phyloP scores from a whole-genome alignment of 2,329 filamentous ascomycete species.

The Lasiodiplodia sp. region DNA sequence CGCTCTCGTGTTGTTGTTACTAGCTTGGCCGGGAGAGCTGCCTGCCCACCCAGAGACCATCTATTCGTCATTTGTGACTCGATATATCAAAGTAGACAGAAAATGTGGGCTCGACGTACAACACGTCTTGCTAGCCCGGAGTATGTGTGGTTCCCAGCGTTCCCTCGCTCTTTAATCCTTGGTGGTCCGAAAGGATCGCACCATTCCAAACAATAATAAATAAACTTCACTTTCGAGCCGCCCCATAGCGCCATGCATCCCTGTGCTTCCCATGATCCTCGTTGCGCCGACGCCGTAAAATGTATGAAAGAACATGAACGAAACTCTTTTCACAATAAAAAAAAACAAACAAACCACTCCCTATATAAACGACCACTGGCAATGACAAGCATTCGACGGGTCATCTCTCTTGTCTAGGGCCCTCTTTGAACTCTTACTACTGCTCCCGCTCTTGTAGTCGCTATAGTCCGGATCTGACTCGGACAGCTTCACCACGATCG shows the following conservation, averaged over 20 bases:
- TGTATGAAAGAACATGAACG: conserved; percentile 8
- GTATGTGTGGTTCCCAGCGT: conserved; percentile 5
- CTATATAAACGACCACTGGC: conserved; percentile 29
- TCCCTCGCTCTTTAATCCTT: conserved; percentile 21
- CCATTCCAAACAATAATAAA: not conserved
- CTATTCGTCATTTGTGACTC: not conserved
- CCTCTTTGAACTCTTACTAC: conserved; percentile 5
- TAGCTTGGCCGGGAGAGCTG: not conserved
- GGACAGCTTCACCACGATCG: conserved; percentile 15
- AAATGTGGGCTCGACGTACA: conserved; percentile 12
- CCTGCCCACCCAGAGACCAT: not conserved
- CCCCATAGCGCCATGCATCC: conserved; percentile 21
- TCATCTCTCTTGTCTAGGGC: conserved; percentile 18
- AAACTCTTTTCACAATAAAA: conserved; percentile 9
- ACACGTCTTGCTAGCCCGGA: conserved; percentile 1
- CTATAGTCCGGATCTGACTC: conserved; percentile 23
- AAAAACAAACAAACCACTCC: not conserved
- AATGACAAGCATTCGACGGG: conserved; percentile 25
- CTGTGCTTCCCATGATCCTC: conserved; percentile 21
- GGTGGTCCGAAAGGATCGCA: conserved; percentile 27
- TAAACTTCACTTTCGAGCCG: conserved; percentile 18
- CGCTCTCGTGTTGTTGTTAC: conserved; percentile 16
- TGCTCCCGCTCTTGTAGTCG: not conserved
- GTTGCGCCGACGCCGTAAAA: conserved; percentile 9
- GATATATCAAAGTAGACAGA: conserved; percentile 6